Conservation (phyloP, 2,329 filamentous ascomycete genomes). For the Fusarium vanettenii region DNA sequence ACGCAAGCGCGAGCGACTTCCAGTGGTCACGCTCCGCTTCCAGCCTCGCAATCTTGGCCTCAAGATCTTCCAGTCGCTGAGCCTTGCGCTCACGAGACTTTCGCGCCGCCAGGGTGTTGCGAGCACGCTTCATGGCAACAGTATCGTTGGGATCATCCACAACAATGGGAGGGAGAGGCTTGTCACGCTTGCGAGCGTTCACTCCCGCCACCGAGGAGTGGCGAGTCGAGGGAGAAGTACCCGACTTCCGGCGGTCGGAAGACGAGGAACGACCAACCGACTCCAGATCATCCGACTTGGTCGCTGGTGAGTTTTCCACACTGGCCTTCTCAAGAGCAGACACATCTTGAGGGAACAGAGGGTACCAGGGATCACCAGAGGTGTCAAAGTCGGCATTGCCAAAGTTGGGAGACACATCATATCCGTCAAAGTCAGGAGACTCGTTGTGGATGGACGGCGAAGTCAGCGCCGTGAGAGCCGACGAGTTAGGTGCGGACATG, state of each 20-base stretch:
- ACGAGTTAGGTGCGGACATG: conserved; percentile 83
- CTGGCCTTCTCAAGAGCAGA: conserved; percentile 42
- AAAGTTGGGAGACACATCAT: conserved; percentile 84
- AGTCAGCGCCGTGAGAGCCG: conserved; percentile 84
- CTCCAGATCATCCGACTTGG: conserved; percentile 62
- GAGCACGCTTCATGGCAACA: conserved; percentile 89
- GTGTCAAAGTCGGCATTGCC: conserved; percentile 66
- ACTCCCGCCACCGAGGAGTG: conserved; percentile 80
- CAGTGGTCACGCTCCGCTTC: conserved; percentile 74
- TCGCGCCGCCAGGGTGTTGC: conserved; percentile 92
- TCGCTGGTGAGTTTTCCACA: conserved; percentile 56
- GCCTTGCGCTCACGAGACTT: conserved; percentile 92
- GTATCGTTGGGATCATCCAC: conserved; percentile 79
- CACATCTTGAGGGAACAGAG: conserved; percentile 74
- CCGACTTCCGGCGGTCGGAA: conserved; percentile 59
- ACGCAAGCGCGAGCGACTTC: conserved; percentile 66
- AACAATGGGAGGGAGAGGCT: conserved; percentile 82
- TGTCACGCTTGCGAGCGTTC: conserved; percentile 79
- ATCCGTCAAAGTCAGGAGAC: conserved; percentile 80
- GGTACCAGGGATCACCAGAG: conserved; percentile 72
- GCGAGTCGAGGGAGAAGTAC: conserved; percentile 61
- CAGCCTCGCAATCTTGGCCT: conserved; percentile 77
- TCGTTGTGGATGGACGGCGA: conserved; percentile 84
- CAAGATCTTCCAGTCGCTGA: conserved; percentile 78
- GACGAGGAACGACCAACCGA: conserved; percentile 53